These are phyloP conservation scores for Ascochyta lentis DNA, from an alignment of 2,329 filamentous ascomycete species.

Conservation along the genomic window DNA sequence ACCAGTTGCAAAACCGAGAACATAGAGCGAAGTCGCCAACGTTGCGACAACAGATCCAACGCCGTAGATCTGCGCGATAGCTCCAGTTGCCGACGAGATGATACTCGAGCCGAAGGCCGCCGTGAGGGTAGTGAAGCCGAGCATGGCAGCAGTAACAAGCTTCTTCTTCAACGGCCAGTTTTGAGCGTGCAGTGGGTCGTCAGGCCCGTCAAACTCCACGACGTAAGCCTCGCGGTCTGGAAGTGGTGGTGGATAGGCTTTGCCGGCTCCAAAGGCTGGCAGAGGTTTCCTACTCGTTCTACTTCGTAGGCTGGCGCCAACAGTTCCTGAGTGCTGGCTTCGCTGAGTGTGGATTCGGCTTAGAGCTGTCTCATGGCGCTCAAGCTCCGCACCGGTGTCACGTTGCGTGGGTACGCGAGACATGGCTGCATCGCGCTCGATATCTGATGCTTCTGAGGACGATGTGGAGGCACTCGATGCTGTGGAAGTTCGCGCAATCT, in stretches of 20 bases:
- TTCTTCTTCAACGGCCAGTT: constrained; percentile 87
- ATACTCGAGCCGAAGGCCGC: constrained; percentile 68
- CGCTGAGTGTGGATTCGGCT: constrained; percentile 74
- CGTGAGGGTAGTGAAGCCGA: constrained; percentile 74
- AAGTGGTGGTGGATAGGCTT: constrained; percentile 73
- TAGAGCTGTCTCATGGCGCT: constrained; percentile 72
- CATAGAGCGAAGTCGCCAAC: constrained; percentile 58
- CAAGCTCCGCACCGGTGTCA: constrained; percentile 62
- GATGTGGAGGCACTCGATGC: constrained; percentile 58
- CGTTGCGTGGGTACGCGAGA: constrained; percentile 68
- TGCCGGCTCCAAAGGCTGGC: constrained; percentile 75
- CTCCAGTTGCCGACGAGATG: constrained; percentile 49
- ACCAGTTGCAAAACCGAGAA: constrained; percentile 46
- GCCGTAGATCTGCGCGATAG: constrained; percentile 48
- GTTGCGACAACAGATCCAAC: constrained; percentile 58
- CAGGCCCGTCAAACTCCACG: constrained; percentile 80
- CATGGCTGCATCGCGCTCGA: constrained; percentile 55
- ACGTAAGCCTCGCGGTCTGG: constrained; percentile 68
- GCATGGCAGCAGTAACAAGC: constrained; percentile 69
- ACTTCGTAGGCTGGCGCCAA: constrained; percentile 61
- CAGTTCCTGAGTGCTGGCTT: constrained; percentile 74
- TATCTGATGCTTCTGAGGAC: constrained; percentile 48
- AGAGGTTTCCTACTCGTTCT: constrained; percentile 64
- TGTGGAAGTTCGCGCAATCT: constrained; percentile 65
- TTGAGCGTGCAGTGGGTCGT: constrained; percentile 84